A percentile compares a stretch with the other conserved stretches of the same genome.
phyloP scores from a whole-genome alignment of 2,329 filamentous ascomycete genomes.

The Ophiostoma sp. region DNA sequence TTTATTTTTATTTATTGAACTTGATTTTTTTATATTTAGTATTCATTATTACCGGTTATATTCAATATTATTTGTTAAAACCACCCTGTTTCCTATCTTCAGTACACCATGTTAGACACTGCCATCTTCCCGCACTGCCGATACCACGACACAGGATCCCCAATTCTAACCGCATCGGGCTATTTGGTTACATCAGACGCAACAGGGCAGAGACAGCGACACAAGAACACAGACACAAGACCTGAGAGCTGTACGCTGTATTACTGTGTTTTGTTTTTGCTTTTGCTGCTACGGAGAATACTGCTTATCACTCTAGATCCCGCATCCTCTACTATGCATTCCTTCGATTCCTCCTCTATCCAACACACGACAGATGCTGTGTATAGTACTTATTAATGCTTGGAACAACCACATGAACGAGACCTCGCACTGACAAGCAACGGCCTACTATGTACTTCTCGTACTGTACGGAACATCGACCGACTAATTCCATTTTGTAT shows the following conservation, averaged over 20 bases:
- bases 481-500: neutral
- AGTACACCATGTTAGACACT: neutral
- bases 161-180: neutral
- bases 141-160: slow-evolving; percentile 2
- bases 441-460: too few species aligned
- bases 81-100: neutral
- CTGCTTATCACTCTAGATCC: too few species aligned
- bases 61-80: too few species aligned
- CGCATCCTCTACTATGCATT: too few species aligned
- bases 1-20: neutral
- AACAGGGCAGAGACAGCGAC: neutral
- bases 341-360: too few species aligned
- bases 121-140: neutral
- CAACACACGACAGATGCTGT: too few species aligned
- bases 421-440: neutral
- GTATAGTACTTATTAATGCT: too few species aligned
- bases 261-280: too few species aligned
- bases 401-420: too few species aligned
- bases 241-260: too few species aligned
- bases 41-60: too few species aligned
- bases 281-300: too few species aligned
- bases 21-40: neutral
- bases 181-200: neutral
- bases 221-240: neutral
- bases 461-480: neutral